phyloP scores from a whole-genome alignment of 2,329 filamentous ascomycete genomes.

The Aspergillus eucalypticola region DNA sequence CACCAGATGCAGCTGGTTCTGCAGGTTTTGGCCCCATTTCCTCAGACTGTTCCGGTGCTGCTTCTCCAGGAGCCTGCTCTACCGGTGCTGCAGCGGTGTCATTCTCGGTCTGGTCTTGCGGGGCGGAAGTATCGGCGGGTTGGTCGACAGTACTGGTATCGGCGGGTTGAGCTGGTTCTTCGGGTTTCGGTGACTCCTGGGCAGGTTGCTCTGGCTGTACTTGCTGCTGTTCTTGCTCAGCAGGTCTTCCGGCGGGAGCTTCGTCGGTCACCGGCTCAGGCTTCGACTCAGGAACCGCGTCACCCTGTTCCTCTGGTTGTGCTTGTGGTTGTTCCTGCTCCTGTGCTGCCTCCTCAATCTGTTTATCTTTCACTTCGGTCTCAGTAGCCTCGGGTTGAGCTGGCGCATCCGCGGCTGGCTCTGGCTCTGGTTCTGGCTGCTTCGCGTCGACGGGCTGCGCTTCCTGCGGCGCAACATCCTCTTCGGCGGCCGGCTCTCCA shows the following conservation, averaged over 20 bases:
- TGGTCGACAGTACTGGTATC: not conserved
- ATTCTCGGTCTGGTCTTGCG: constrained; percentile 6
- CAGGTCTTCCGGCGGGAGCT: constrained; percentile 3
- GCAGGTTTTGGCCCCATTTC: constrained; percentile 20
- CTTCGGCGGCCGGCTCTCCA: constrained; percentile 22
- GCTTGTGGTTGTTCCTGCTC: constrained; percentile 7
- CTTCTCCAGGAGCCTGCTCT: constrained; percentile 26
- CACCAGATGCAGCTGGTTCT: constrained; percentile 18
- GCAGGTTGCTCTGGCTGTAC: constrained; percentile 4
- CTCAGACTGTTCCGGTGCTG: constrained; percentile 12
- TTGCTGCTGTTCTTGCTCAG: constrained; percentile 4
- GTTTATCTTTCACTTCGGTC: constrained; percentile 8
- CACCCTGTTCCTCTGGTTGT: constrained; percentile 13
- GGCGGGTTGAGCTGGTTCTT: not conserved
- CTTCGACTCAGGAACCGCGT: constrained; percentile 7
- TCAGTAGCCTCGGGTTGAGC: constrained; percentile 18
- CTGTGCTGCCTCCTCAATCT: constrained; percentile 12
- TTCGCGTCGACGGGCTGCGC: constrained; percentile 14
- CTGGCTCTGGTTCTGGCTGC: constrained; percentile 9
- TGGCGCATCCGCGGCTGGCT: constrained; percentile 11
- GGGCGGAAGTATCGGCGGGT: not conserved
- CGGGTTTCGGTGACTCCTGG: constrained; percentile 5
- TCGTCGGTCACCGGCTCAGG: constrained; percentile 16
- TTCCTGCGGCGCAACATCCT: constrained; percentile 17
- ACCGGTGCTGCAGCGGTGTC: constrained; percentile 24